A percentile compares a stretch with the other conserved stretches of the same genome.
Conservation (phyloP, 495 filamentous ascomycete species). For the Clohesyomyces aquaticus region DNA sequence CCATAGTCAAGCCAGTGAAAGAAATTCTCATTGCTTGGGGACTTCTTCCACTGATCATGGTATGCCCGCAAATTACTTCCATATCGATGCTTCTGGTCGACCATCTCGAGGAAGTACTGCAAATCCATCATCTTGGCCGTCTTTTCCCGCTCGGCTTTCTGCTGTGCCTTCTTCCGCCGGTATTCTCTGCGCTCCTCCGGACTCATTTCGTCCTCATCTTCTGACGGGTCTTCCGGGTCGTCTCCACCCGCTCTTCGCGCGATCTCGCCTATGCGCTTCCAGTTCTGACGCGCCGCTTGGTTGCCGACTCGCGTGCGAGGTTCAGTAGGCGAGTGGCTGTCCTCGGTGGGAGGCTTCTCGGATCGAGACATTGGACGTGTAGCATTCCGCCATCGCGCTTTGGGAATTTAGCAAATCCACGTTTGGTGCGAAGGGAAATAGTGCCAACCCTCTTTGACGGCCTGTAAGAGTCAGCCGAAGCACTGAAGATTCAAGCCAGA, state of each 20-base stretch:
- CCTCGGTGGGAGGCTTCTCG: not conserved
- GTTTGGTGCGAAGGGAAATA: slow-evolving; percentile 1
- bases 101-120: slow-evolving; percentile 92
- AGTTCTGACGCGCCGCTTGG: slow-evolving; percentile 64
- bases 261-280: slow-evolving; percentile 72
- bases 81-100: slow-evolving; percentile 85
- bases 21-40: slow-evolving; percentile 81
- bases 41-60: slow-evolving; percentile 79
- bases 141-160: slow-evolving; percentile 54
- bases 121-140: slow-evolving; percentile 80
- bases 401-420: slow-evolving; percentile 21
- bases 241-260: slow-evolving; percentile 71
- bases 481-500: not conserved
- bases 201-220: slow-evolving; percentile 43
- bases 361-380: slow-evolving; percentile 40
- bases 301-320: slow-evolving; percentile 33
- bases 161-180: slow-evolving; percentile 45
- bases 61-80: slow-evolving; percentile 83
- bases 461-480: slow-evolving; percentile 33
- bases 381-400: slow-evolving; percentile 44
- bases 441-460: slow-evolving; percentile 48
- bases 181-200: slow-evolving; percentile 43
- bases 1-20: slow-evolving; percentile 96
- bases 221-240: slow-evolving; percentile 50
- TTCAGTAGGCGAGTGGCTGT: not conserved